A percentile compares a stretch with the other conserved stretches of the same genome.
These are phyloP conservation scores for Pisolithus sp. DNA, from an alignment of 768 basidiomycete genomes.

Conservation along the genomic window DNA sequence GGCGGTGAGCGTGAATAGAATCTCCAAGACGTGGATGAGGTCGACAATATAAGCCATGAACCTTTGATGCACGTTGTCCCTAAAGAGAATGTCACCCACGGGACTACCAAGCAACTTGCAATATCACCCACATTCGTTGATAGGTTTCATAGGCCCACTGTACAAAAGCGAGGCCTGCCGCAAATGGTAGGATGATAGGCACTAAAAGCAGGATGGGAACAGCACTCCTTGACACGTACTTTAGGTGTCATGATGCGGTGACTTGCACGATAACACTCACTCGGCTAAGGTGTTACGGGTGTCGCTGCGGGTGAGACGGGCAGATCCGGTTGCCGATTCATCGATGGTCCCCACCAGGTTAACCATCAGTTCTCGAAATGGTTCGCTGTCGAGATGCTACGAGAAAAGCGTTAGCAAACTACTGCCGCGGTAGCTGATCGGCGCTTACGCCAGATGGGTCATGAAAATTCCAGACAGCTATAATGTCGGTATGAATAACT, in stretches of 20 bases:
- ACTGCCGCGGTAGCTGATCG: neutral
- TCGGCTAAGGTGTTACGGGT: neutral
- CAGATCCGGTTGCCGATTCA: neutral
- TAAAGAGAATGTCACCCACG: neutral
- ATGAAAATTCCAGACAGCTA: constrained; percentile 15
- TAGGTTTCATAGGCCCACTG: constrained; percentile 1
- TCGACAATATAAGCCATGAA: neutral
- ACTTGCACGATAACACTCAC: neutral
- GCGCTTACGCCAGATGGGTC: constrained; percentile 4
- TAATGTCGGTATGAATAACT: constrained; percentile 15
- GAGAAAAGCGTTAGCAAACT: neutral
- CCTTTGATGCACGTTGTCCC: neutral
- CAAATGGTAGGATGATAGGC: neutral
- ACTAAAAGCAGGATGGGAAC: neutral
- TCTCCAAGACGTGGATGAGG: neutral
- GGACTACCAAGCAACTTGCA: neutral
- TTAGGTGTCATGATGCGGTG: neutral
- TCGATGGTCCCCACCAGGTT: neutral
- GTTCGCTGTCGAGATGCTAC: neutral
- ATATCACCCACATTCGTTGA: neutral
- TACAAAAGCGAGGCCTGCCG: neutral
- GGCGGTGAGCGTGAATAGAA: neutral
- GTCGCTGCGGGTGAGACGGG: neutral
- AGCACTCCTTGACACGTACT: neutral
- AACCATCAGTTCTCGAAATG: neutral